phyloP scores from a whole-genome alignment of 345 rosid genomes.

The Eucalyptus marginata region DNA sequence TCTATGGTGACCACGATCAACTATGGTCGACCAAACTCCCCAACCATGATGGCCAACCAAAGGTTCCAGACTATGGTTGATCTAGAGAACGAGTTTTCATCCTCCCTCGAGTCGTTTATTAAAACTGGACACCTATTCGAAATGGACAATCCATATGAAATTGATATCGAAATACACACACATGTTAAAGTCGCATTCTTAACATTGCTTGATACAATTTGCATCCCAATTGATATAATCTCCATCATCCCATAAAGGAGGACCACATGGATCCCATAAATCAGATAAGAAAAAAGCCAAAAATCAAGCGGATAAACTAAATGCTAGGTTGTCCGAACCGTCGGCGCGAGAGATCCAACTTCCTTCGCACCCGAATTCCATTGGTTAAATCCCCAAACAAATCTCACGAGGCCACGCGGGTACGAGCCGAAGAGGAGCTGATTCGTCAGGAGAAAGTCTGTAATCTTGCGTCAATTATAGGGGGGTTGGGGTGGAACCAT shows the following conservation, averaged over 20 bases:
- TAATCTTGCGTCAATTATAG: background rate
- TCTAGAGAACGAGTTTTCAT: background rate
- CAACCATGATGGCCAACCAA: background rate
- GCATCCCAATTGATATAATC: background rate
- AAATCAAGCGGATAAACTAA: background rate
- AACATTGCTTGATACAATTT: rapidly evolving
- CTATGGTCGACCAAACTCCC: background rate
- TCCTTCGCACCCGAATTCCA: background rate
- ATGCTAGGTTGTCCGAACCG: background rate
- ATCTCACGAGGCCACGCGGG: background rate
- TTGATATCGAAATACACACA: background rate
- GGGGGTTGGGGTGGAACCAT: background rate
- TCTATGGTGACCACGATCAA: too few species aligned
- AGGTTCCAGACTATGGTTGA: background rate
- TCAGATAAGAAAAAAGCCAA: background rate
- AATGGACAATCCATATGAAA: background rate
- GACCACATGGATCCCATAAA: background rate
- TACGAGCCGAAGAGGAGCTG: background rate
- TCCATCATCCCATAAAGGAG: background rate
- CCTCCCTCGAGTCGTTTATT: background rate
- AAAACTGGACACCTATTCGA: background rate
- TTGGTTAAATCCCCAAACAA: background rate
- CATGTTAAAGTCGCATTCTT: background rate
- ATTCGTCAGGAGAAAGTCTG: background rate
- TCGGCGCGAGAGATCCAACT: background rate